Percentiles rank a stretch among this genome's conserved stretches.
phyloP scores from a whole-genome alignment of 78 protist species.

The Dictyostelium capitatum region DNA sequence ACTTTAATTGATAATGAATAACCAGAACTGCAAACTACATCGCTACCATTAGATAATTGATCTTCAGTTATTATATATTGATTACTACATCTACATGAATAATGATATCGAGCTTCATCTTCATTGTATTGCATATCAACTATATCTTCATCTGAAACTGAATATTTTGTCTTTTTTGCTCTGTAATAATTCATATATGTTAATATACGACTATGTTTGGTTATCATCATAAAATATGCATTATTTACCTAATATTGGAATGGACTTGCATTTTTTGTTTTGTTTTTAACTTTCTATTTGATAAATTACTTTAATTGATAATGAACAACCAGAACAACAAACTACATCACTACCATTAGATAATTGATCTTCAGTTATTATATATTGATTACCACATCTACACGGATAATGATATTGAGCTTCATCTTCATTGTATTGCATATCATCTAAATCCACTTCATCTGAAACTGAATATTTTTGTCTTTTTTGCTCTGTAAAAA shows the following conservation, averaged over 20 bases:
- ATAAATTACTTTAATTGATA: conserved; percentile 35
- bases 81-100: conserved; percentile 57
- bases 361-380: conserved; percentile 39
- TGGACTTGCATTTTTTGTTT: too few species aligned
- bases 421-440: conserved; percentile 18
- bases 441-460: conserved; percentile 68
- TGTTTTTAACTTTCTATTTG: neutral
- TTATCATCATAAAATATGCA: too few species aligned
- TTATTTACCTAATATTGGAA: too few species aligned
- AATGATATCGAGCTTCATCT: neutral
- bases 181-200: too few species aligned
- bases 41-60: conserved; percentile 19
- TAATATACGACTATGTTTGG: too few species aligned
- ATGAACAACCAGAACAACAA: conserved; percentile 34
- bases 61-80: conserved; percentile 29
- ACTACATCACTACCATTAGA: conserved; percentile 14
- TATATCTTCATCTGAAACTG: conserved; percentile 64
- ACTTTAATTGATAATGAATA: conserved; percentile 43
- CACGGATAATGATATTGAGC: conserved; percentile 1
- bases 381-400: conserved; percentile 44
- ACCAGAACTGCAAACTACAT: conserved; percentile 18
- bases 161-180: conserved; percentile 52
- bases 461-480: conserved; percentile 66
- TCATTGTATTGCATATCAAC: conserved; percentile 58
- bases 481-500: conserved; percentile 22